These are phyloP conservation scores for Acanthamoeba healyi DNA, from an alignment of 208 protist species.

Conservation along the genomic window DNA sequence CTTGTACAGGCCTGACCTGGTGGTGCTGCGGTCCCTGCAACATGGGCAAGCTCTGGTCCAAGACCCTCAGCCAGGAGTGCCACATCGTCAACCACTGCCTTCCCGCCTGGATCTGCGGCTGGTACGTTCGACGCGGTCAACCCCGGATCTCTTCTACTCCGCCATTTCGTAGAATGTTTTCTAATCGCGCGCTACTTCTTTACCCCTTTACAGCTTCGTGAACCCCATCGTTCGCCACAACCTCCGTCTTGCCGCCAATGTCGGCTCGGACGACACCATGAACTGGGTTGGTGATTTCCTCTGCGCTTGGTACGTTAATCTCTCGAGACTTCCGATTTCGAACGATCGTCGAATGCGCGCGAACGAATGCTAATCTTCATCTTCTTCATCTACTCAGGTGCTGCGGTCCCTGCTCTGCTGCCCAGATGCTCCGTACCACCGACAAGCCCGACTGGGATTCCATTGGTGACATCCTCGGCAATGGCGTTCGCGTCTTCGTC, in stretches of 20 bases:
- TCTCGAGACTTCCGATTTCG: not conserved
- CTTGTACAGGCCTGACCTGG: slow-evolving; percentile 5
- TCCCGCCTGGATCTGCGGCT: not conserved
- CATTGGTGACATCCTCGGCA: not conserved
- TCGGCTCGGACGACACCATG: not conserved
- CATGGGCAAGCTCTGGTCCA: not conserved
- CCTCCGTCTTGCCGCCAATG: not conserved
- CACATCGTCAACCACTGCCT: slow-evolving; percentile 40
- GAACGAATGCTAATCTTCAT: not conserved
- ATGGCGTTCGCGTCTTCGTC: slow-evolving; percentile 18
- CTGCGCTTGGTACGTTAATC: not conserved
- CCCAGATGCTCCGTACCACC: slow-evolving; percentile 5
- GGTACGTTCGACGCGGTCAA: no score
- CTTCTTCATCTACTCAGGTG: not conserved
- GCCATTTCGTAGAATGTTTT: no score
- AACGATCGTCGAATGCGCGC: not conserved
- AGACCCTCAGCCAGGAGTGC: slow-evolving; percentile 15
- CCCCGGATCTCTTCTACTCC: no score
- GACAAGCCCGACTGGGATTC: slow-evolving; percentile 37
- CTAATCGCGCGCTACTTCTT: not conserved
- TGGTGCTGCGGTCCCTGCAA: slow-evolving; percentile 25
- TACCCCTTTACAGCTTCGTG: slow-evolving; percentile 1
- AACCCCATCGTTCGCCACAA: slow-evolving; percentile 6
- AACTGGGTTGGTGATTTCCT: slow-evolving; percentile 43
- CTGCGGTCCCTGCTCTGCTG: not conserved